Evolutionary conservation across 2,329 filamentous ascomycete genomes (phyloP), one percentile per base, ranked within the genome.

Genomic region (Aspergillus sp.): DNA sequence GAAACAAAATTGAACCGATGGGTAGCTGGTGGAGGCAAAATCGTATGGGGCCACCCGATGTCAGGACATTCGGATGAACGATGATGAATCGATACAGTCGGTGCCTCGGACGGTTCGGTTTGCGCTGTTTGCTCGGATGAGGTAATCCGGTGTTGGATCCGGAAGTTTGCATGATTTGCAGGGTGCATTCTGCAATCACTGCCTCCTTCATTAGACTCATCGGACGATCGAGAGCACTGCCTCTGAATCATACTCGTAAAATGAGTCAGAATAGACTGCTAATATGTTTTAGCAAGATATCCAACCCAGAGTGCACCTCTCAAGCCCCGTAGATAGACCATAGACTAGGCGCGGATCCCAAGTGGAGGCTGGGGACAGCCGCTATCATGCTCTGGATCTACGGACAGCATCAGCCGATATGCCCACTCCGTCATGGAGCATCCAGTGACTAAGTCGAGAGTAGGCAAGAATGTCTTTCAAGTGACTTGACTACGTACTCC

Each of bases 31-130:
- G 21, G 36, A 29, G 16, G 46, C 48, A 38, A 40, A 49, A 42
- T 25, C 16, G 42, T 58, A 61, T 61, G 59, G 59, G 59, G 54
- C 59, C 59, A 61, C 52, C 52, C 38, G 36, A 45, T 29, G 44
- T 40, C 44, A 45, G 43, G 32, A 49, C 17, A 52, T 49, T 31
- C 42, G 48, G 31, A 31, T 32, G 17, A 36, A 13, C 14, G 4
- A 20, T 29, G 7, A 29, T 29, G 7, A 29, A 29, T 29, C 25
- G 25, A 29, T 38, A 38, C n/a, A 13, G 16, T 38, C 25, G 25
- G n/a, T 38, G 34, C 34, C 14, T n/a, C 34, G 34, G 34, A 38
- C 14, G 14, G 36, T 25, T 32, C 7, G 17, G 52, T 56, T 62
- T 61, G 56, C 34, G 43, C 5, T 45, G 44, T 52, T 58, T 61